Percentiles rank a stretch among this genome's conserved stretches.
phyloP scores from a whole-genome alignment of 306 rosid species.

The Pyrus betulifolia region DNA sequence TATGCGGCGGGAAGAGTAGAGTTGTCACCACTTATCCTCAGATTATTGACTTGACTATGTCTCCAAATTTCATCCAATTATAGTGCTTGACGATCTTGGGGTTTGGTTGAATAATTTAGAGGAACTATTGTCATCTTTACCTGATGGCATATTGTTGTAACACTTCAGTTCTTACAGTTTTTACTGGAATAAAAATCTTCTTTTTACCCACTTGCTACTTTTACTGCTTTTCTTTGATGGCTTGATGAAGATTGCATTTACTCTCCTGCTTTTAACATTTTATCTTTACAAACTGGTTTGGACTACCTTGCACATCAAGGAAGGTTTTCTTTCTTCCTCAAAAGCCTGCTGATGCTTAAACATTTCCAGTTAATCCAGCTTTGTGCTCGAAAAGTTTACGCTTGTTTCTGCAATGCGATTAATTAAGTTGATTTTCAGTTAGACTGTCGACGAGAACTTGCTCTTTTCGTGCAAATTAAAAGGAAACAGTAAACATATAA shows the following conservation, averaged over 20 bases:
- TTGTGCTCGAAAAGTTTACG: neutral
- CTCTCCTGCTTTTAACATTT: neutral
- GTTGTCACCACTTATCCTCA: slow-evolving; percentile 26
- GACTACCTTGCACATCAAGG: neutral
- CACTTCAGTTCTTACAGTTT: neutral
- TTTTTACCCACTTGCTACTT: neutral
- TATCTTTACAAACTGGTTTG: neutral
- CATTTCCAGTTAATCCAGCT: neutral
- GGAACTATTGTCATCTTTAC: neutral
- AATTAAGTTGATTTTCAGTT: neutral
- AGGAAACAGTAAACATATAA: no score
- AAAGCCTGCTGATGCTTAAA: neutral
- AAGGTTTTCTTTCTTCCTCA: neutral
- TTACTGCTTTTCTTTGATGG: neutral
- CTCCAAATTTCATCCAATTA: slow-evolving; percentile 65
- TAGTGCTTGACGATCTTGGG: slow-evolving; percentile 7
- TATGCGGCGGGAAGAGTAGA: slow-evolving; percentile 48
- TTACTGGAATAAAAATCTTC: neutral
- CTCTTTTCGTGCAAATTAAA: no score
- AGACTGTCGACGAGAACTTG: no score
- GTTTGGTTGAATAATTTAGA: neutral
- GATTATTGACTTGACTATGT: slow-evolving; percentile 63
- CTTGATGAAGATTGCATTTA: neutral
- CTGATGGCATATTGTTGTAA: slow-evolving; percentile 4
- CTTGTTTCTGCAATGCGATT: neutral